phyloP scores from a whole-genome alignment of 164 flowering plant genomes.

The Chimonanthus praecox region DNA sequence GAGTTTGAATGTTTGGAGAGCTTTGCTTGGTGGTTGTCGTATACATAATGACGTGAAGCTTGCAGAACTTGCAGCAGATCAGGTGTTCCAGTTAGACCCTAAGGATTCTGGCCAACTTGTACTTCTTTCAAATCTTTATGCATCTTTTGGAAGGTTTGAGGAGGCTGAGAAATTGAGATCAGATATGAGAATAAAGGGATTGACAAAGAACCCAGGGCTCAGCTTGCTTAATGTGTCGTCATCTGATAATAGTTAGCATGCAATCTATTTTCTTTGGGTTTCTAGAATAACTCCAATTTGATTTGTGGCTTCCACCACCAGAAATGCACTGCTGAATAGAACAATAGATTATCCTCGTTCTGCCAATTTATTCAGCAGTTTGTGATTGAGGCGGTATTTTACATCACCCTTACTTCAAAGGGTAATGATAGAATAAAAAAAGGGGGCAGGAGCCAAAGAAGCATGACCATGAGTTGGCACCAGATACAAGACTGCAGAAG shows the following conservation, averaged over 20 bases:
- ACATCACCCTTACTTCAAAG: neutral
- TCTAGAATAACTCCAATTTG: neutral
- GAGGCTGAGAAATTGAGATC: constrained; percentile 35
- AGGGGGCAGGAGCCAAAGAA: neutral
- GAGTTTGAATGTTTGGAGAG: constrained; percentile 27
- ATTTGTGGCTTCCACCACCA: neutral
- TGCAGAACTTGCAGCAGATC: constrained; percentile 35
- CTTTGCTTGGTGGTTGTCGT: constrained; percentile 35
- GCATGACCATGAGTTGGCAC: no score
- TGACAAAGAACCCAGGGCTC: constrained; percentile 29
- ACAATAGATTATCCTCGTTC: neutral
- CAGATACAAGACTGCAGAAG: no score
- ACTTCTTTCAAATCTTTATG: constrained; percentile 42
- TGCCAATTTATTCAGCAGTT: neutral
- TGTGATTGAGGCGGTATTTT: neutral
- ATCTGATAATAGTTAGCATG: neutral
- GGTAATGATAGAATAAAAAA: neutral
- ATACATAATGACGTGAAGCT: constrained; percentile 24
- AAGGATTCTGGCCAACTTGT: constrained; percentile 28
- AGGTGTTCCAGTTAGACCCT: constrained; percentile 19
- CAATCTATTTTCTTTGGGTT: neutral
- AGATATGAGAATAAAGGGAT: constrained; percentile 18
- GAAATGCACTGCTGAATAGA: neutral
- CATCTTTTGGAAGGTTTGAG: constrained; percentile 35
- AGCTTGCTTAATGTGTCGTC: constrained; percentile 17